A percentile compares a stretch with the other conserved stretches of the same genome.
Evolutionary conservation across 352 stramenopile species (phyloP).

Genomic region (Globisporangium splendens): DNA sequence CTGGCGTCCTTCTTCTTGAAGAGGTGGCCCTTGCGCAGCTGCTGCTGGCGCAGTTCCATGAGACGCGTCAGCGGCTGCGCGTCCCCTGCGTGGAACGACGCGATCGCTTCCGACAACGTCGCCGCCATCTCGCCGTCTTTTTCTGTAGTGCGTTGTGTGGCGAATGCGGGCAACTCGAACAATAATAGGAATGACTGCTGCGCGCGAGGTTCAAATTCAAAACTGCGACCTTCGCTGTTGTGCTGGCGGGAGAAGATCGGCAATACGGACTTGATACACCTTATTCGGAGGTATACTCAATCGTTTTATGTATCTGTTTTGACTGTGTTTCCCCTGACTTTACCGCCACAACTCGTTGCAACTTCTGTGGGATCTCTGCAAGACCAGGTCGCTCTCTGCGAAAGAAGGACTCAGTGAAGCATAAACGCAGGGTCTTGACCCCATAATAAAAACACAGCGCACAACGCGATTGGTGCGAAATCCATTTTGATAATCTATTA

Average conservation of each 20-base stretch:
- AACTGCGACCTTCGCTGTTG: conserved; percentile 5
- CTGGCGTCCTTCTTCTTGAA: conserved; percentile 24
- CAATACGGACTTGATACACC: too few species aligned
- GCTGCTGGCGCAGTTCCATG: conserved; percentile 28
- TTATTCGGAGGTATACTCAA: too few species aligned
- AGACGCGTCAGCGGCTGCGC: conserved; percentile 27
- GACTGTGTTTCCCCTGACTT: too few species aligned
- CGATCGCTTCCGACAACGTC: conserved; percentile 36
- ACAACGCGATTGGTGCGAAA: conserved; percentile 8
- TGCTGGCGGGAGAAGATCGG: too few species aligned
- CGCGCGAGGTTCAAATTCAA: conserved; percentile 9
- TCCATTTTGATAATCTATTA: not conserved
- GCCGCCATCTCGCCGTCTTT: conserved; percentile 10
- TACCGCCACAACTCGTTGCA: too few species aligned
- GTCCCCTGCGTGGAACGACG: conserved; percentile 33
- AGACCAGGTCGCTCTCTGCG: not conserved
- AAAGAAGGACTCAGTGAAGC: not conserved
- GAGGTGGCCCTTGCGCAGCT: conserved; percentile 22
- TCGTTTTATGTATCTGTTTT: too few species aligned
- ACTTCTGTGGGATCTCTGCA: too few species aligned
- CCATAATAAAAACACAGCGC: not conserved
- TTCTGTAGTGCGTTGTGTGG: conserved; percentile 16
- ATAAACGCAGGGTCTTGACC: not conserved
- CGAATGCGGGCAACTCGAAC: not conserved
- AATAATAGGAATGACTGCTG: conserved; percentile 8